phyloP scores from a whole-genome alignment of 768 basidiomycete genomes.

The Austroboletus festivus region DNA sequence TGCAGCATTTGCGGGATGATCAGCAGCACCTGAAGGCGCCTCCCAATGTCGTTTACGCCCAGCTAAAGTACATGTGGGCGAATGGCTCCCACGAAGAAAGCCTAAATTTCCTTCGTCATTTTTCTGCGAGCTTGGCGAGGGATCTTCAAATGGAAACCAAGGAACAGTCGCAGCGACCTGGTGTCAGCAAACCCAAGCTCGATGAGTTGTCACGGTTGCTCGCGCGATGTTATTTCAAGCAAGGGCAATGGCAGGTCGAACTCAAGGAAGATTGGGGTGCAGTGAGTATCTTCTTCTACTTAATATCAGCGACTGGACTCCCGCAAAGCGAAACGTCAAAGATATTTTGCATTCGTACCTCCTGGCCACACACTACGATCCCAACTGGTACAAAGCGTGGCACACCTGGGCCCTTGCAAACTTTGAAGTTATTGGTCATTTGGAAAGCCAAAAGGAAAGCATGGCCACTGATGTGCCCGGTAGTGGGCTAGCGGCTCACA shows the following conservation, averaged over 20 bases:
- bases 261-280: conserved; percentile 76
- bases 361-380: conserved; percentile 86
- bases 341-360: conserved; percentile 84
- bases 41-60: conserved; percentile 94
- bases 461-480: conserved; percentile 57
- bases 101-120: conserved; percentile 77
- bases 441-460: conserved; percentile 65
- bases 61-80: conserved; percentile 95
- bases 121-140: conserved; percentile 68
- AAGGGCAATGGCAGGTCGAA: conserved; percentile 90
- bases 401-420: conserved; percentile 98
- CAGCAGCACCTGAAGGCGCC: conserved; percentile 70
- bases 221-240: conserved; percentile 96
- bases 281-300: conserved; percentile 43
- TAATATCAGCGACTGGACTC: conserved; percentile 9
- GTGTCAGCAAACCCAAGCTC: conserved; percentile 57
- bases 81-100: conserved; percentile 74
- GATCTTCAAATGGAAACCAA: conserved; percentile 67
- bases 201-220: conserved; percentile 77
- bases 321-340: conserved; percentile 64
- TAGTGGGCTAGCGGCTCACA: conserved; percentile 70
- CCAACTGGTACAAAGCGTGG: conserved; percentile 99
- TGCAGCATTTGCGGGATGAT: conserved; percentile 48
- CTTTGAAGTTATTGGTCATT: conserved; percentile 84
- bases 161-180: conserved; percentile 48